Evolutionary conservation across 1,284 basidiomycete species (phyloP).

Genomic region (Ustilago lituana): DNA sequence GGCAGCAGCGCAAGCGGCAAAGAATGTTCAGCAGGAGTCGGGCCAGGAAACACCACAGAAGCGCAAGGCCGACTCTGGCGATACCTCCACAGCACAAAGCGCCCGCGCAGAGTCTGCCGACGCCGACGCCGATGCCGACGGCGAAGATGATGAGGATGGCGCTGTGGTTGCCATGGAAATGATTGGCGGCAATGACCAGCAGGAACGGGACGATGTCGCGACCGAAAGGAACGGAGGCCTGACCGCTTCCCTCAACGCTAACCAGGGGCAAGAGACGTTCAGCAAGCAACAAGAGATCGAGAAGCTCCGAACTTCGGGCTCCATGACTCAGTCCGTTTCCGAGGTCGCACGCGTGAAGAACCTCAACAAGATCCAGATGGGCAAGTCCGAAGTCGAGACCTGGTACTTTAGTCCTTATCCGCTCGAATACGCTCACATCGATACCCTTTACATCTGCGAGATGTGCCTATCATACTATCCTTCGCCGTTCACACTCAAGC

Average conservation of each 20-base stretch:
- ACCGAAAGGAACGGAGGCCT: slow-evolving; percentile 66
- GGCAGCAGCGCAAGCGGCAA: slow-evolving; percentile 77
- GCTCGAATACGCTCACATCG: slow-evolving; percentile 94
- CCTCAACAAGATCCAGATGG: slow-evolving; percentile 94
- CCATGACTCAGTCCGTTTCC: slow-evolving; percentile 98
- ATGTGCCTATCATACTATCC: slow-evolving; percentile 75
- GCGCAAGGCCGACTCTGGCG: slow-evolving; percentile 74
- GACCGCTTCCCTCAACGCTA: slow-evolving; percentile 69
- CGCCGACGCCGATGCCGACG: slow-evolving; percentile 70
- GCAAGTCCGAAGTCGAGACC: slow-evolving; percentile 92
- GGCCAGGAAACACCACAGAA: slow-evolving; percentile 73
- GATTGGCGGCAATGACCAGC: slow-evolving; percentile 61
- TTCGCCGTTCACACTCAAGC: slow-evolving; percentile 47
- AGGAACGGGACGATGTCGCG: slow-evolving; percentile 52
- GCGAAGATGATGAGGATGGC: slow-evolving; percentile 68
- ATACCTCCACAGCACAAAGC: slow-evolving; percentile 67
- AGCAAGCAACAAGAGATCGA: slow-evolving; percentile 98
- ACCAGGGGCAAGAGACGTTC: slow-evolving; percentile 71
- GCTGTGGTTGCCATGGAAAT: slow-evolving; percentile 70
- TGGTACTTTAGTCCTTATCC: slow-evolving; percentile 99
- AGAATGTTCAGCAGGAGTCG: slow-evolving; percentile 37
- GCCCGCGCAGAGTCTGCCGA: slow-evolving; percentile 62
- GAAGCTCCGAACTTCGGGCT: slow-evolving; percentile 94
- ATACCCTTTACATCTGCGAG: slow-evolving; percentile 96
- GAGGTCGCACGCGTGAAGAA: slow-evolving; percentile 99